Percentiles rank a stretch among this genome's conserved stretches.
Evolutionary conservation across 164 flowering plant species (phyloP).

Genomic region (Aristolochia contorta): DNA sequence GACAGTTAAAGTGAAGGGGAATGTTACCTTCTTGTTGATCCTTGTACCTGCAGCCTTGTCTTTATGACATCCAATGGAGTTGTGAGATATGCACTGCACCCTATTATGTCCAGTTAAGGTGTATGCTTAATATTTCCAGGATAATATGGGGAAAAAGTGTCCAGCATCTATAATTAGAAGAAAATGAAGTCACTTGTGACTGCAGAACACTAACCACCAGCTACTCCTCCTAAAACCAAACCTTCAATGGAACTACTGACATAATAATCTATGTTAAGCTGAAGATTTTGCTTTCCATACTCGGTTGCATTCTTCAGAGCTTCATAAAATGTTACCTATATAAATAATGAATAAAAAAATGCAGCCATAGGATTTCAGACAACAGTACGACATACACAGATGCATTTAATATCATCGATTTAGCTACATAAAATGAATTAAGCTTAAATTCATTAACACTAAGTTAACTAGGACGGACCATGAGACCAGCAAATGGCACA

Average conservation of each 20-base stretch:
- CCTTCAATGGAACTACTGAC: slow-evolving; percentile 59
- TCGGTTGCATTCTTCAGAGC: slow-evolving; percentile 55
- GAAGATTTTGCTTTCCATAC: slow-evolving; percentile 49
- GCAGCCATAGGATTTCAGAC: neutral
- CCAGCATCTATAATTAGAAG: slow-evolving; percentile 2
- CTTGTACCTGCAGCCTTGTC: slow-evolving; percentile 93
- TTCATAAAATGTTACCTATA: slow-evolving; percentile 83
- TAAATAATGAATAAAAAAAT: neutral
- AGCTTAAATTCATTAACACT: neutral
- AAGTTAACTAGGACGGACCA: slow-evolving; percentile 35
- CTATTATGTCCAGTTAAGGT: slow-evolving; percentile 21
- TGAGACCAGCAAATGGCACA: slow-evolving; percentile 93
- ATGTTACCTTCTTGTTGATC: slow-evolving; percentile 54
- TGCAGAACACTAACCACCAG: slow-evolving; percentile 60
- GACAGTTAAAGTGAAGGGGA: neutral
- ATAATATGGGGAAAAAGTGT: neutral
- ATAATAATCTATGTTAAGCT: slow-evolving; percentile 20
- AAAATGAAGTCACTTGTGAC: too few species aligned
- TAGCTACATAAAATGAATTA: neutral
- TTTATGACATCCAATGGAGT: slow-evolving; percentile 92
- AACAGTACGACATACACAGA: too few species aligned
- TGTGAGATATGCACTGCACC: slow-evolving; percentile 82
- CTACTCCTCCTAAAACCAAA: slow-evolving; percentile 74
- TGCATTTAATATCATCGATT: too few species aligned
- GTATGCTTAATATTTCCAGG: neutral